Evolutionary conservation across 2,329 filamentous ascomycete species (phyloP).

Genomic region (Elsinoe ampelina): DNA sequence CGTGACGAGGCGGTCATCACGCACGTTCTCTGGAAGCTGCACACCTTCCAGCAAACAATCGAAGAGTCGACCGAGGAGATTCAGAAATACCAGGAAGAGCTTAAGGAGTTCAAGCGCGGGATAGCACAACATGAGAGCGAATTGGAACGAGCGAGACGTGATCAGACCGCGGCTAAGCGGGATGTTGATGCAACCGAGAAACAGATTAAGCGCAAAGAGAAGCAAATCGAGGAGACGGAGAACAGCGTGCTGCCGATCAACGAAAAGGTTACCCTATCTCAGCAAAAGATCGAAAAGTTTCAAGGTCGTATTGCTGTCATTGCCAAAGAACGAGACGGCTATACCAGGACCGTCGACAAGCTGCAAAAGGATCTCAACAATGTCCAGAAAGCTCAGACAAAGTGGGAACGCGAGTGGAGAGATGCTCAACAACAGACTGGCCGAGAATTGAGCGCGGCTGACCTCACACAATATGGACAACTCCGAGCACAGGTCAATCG

Average conservation of each 20-base stretch:
- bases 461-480: conserved; percentile 81
- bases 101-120: conserved; percentile 84
- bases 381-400: conserved; percentile 81
- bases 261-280: conserved; percentile 79
- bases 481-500: conserved; percentile 78
- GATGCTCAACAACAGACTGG: conserved; percentile 80
- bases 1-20: conserved; percentile 84
- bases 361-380: conserved; percentile 69
- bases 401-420: conserved; percentile 81
- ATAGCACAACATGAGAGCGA: conserved; percentile 74
- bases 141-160: conserved; percentile 71
- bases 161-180: conserved; percentile 68
- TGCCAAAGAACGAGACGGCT: conserved; percentile 64
- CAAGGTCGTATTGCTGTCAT: conserved; percentile 61
- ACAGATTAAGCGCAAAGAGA: conserved; percentile 75
- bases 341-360: conserved; percentile 59
- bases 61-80: conserved; percentile 86
- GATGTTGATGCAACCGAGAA: conserved; percentile 76
- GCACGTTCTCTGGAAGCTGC: conserved; percentile 93
- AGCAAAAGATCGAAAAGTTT: conserved; percentile 58
- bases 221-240: conserved; percentile 75
- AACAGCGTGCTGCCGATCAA: conserved; percentile 81
- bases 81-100: conserved; percentile 83
- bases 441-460: conserved; percentile 71
- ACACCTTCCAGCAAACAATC: conserved; percentile 87